phyloP scores from a whole-genome alignment of 176 grass and related monocot species.

The Tillandsia fasciculata region DNA sequence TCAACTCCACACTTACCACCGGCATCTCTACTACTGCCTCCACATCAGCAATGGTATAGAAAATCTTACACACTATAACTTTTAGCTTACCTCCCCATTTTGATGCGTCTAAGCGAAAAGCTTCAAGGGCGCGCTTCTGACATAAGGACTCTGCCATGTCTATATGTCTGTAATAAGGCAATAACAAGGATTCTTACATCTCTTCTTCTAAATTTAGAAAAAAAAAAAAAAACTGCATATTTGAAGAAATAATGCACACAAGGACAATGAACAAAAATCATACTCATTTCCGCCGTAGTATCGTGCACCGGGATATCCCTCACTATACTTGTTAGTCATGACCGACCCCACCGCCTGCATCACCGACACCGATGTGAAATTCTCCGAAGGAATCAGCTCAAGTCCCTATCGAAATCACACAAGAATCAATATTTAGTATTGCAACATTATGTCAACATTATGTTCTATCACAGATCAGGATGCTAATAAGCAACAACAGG shows the following conservation, averaged over 20 bases:
- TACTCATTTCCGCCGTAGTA: conserved; percentile 99
- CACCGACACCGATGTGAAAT: conserved; percentile 88
- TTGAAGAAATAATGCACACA: not conserved
- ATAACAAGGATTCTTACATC: not conserved
- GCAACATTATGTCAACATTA: not conserved
- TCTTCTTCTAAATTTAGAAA: not conserved
- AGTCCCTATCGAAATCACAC: conserved; percentile 42
- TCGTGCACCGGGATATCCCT: conserved; percentile 97
- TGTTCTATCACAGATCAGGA: not conserved
- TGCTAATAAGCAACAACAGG: not conserved
- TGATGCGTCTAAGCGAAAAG: conserved; percentile 70
- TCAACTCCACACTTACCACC: too few relatives aligned
- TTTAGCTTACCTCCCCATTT: conserved; percentile 86
- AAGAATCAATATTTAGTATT: not conserved
- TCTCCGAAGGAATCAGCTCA: conserved; percentile 98
- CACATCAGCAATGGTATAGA: too few relatives aligned
- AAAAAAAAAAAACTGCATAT: not conserved
- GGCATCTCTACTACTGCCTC: too few relatives aligned
- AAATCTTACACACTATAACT: not conserved
- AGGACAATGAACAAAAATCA: not conserved
- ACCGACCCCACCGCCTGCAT: conserved; percentile 97
- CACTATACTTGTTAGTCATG: conserved; percentile 99
- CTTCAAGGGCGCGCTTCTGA: conserved; percentile 89
- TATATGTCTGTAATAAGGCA: conserved; percentile 51
- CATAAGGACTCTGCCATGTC: conserved; percentile 94